These are phyloP conservation scores for Canna indica DNA, from an alignment of 176 grass and related monocot genomes.

Conservation along the genomic window DNA sequence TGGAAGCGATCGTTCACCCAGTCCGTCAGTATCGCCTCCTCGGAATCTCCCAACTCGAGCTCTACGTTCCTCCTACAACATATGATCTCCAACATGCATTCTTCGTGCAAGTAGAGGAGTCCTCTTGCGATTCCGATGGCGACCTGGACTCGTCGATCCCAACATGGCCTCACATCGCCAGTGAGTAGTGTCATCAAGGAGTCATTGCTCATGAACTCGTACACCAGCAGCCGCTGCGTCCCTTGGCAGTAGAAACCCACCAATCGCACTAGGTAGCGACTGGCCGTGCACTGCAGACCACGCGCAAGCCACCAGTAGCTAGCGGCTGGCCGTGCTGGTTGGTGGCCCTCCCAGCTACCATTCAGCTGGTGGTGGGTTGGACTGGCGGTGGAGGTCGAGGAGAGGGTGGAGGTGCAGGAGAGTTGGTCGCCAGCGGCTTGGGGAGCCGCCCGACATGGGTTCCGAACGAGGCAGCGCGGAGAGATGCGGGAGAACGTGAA, in stretches of 20 bases:
- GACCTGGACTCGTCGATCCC: slow-evolving; percentile 4
- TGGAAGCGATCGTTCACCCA: neutral
- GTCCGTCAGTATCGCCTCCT: slow-evolving; percentile 3
- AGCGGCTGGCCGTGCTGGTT: no score
- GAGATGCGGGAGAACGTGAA: no score
- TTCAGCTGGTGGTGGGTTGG: no score
- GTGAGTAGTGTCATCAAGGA: neutral
- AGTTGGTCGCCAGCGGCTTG: no score
- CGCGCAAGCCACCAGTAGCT: no score
- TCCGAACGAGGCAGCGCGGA: no score
- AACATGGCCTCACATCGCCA: neutral
- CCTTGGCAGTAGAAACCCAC: slow-evolving; percentile 9
- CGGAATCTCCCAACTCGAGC: neutral
- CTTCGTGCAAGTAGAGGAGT: slow-evolving; percentile 19
- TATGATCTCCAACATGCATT: slow-evolving; percentile 21
- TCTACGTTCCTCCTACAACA: slow-evolving; percentile 17
- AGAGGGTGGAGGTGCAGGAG: no score
- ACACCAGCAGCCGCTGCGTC: slow-evolving; percentile 1
- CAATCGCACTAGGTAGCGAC: slow-evolving; percentile 12
- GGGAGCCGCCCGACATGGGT: no score
- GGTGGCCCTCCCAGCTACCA: no score
- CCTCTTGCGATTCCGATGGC: slow-evolving; percentile 4
- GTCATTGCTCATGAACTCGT: slow-evolving; percentile 15
- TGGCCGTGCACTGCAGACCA: no score
- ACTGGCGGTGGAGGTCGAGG: no score